These are phyloP conservation scores for Aegilops tauschii DNA, from an alignment of 176 grass and related monocot genomes.

Conservation along the genomic window DNA sequence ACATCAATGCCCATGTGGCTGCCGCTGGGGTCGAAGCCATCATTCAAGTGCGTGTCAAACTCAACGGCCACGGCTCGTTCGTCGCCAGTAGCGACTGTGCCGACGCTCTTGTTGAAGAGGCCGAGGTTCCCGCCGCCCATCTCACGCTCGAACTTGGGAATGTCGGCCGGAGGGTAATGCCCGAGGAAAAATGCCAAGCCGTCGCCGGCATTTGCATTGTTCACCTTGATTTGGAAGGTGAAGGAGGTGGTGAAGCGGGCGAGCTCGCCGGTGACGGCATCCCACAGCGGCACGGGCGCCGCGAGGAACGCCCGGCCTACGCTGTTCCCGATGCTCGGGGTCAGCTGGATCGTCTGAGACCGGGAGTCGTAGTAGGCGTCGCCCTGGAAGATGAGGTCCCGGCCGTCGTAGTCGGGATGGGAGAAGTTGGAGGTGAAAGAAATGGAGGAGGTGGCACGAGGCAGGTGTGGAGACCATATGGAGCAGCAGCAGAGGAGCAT, in stretches of 20 bases:
- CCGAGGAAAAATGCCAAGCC: conserved; percentile 61
- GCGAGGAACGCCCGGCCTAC: background rate
- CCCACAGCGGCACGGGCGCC: conserved; percentile 28
- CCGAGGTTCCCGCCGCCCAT: too few species aligned
- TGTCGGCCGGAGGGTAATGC: background rate
- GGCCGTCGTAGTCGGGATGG: background rate
- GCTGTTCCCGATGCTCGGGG: background rate
- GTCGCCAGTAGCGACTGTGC: background rate
- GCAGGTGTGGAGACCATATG: background rate
- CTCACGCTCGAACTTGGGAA: too few species aligned
- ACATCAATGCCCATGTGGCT: conserved; percentile 16
- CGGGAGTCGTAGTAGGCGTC: background rate
- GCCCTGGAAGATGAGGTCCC: background rate
- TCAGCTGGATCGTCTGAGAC: background rate
- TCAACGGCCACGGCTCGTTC: background rate
- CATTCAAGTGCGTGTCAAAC: background rate
- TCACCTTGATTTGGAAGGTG: conserved; percentile 29
- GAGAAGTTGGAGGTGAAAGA: conserved; percentile 10
- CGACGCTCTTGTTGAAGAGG: too few species aligned
- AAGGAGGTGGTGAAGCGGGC: conserved; percentile 36
- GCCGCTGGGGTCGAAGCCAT: background rate
- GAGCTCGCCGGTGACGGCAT: conserved; percentile 21
- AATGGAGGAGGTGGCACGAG: background rate
- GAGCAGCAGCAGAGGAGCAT: background rate
- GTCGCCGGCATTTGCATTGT: background rate